A percentile compares a stretch with the other conserved stretches of the same genome.
Conservation (phyloP, 2,329 filamentous ascomycete genomes). For the Raffaelea albimanens region DNA sequence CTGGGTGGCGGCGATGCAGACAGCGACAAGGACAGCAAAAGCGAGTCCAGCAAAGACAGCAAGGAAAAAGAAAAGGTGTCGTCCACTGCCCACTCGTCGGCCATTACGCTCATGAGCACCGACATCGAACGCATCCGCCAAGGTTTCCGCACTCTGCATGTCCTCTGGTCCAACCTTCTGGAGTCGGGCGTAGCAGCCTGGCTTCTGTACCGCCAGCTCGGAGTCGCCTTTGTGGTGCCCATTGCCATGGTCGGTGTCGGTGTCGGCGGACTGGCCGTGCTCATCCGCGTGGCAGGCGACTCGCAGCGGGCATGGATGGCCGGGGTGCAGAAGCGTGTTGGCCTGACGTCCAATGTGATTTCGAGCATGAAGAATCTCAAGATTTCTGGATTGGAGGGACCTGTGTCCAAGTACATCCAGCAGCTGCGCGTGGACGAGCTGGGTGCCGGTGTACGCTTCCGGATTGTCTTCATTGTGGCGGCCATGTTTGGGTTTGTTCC, state of each 20-base stretch:
- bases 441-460: constrained; percentile 16
- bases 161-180: constrained; percentile 11
- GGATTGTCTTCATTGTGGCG: constrained; percentile 15
- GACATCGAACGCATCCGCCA: constrained; percentile 19
- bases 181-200: constrained; percentile 8
- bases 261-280: not conserved
- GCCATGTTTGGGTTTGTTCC: constrained; percentile 25
- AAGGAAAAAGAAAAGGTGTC: too few relatives aligned
- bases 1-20: not conserved
- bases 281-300: not conserved
- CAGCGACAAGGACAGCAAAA: not conserved
- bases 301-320: constrained; percentile 14
- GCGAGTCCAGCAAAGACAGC: too few relatives aligned
- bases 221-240: constrained; percentile 7
- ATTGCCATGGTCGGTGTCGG: constrained; percentile 4
- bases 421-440: constrained; percentile 23
- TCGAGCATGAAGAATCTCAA: constrained; percentile 27
- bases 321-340: constrained; percentile 12
- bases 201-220: constrained; percentile 8
- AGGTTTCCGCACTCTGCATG: constrained; percentile 16
- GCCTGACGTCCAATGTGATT: constrained; percentile 18
- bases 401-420: constrained; percentile 20
- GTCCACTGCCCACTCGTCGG: constrained; percentile 3
- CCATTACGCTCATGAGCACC: constrained; percentile 20
- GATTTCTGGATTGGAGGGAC: constrained; percentile 23